Evolutionary conservation across 2,329 filamentous ascomycete species (phyloP), one percentile per base, ranked within the genome.

Genomic region (Trichoderma sp.): DNA sequence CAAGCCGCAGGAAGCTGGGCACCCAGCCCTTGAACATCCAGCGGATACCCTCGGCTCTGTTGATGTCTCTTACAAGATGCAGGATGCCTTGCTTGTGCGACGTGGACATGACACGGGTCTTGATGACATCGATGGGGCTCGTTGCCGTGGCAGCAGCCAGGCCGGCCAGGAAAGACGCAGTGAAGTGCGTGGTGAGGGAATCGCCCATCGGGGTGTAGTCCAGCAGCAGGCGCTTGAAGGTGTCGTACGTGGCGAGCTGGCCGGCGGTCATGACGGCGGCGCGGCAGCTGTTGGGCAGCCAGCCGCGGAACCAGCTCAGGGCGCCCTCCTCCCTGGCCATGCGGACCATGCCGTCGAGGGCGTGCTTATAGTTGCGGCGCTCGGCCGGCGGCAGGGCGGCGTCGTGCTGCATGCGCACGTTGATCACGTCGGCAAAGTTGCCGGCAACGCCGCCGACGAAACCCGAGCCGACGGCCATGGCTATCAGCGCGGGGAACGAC

Each of bases 321-420:
- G 91, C 82, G 3, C 97, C 97, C 85, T 99, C 97, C 78, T 95
- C 91, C 74, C 93, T 90, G n/a, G 92, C 89, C 94, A 98, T 98
- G 78, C 94, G 92, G 31, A 93, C 85, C 80, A 98, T 88, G 33
- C 97, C 97, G 82, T 98, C 93, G 65, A 98, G 84, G 3, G 95
- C 97, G 83, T 98, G 90, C 78, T 91, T 93, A 86, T 99, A 99
- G 84, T 97, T 97, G 75, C 96, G 91, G 65, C 94, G 91, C 81
- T 97, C 87, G 6, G 89, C 89, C 1, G 86, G 81, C 0, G 95
- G 93, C 1, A 98, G 90, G 0, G 95, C 91, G 3, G 94, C 92
- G 81, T 93, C 97, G 85, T 97, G 94, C 86, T 99, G 97, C 97
- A 99, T 99, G 79, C 97, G 94, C 67, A 99, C 97, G 85, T 99